A percentile compares a stretch with the other conserved stretches of the same genome.
phyloP scores from a whole-genome alignment of 805 yeast genomes.

The Candida tammaniensis region DNA sequence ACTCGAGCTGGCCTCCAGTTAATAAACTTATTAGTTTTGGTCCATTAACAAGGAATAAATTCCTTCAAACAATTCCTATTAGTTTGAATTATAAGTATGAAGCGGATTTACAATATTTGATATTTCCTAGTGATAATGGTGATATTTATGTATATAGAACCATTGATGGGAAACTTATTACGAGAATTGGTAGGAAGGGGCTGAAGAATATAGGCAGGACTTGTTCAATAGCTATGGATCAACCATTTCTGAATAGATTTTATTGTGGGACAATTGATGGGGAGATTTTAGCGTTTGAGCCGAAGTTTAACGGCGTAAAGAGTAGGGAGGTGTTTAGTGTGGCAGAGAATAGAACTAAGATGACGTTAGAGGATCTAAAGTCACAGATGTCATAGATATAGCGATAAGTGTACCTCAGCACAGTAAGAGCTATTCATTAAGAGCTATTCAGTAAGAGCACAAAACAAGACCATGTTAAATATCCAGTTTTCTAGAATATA shows the following conservation, averaged over 20 bases:
- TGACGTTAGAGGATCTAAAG: not conserved
- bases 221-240: conserved; percentile 51
- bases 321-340: conserved; percentile 2
- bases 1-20: conserved; percentile 36
- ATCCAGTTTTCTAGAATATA: no score
- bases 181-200: conserved; percentile 49
- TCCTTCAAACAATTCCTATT: conserved; percentile 48
- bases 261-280: conserved; percentile 70
- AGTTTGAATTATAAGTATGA: conserved; percentile 51
- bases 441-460: no score
- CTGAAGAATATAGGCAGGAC: conserved; percentile 44
- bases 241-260: conserved; percentile 43
- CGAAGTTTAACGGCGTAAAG: conserved; percentile 12
- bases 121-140: conserved; percentile 76
- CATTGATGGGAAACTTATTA: conserved; percentile 60
- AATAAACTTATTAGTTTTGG: conserved; percentile 75
- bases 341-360: not conserved
- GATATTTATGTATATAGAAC: conserved; percentile 60
- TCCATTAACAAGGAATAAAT: conserved; percentile 67
- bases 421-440: no score
- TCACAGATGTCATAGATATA: no score
- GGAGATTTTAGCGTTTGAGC: conserved; percentile 55
- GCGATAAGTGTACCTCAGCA: no score
- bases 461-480: no score
- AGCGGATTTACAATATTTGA: conserved; percentile 52